These are phyloP conservation scores for Nicotiana obtusifolia DNA, from an alignment of 257 asterid genomes.

Conservation along the genomic window DNA sequence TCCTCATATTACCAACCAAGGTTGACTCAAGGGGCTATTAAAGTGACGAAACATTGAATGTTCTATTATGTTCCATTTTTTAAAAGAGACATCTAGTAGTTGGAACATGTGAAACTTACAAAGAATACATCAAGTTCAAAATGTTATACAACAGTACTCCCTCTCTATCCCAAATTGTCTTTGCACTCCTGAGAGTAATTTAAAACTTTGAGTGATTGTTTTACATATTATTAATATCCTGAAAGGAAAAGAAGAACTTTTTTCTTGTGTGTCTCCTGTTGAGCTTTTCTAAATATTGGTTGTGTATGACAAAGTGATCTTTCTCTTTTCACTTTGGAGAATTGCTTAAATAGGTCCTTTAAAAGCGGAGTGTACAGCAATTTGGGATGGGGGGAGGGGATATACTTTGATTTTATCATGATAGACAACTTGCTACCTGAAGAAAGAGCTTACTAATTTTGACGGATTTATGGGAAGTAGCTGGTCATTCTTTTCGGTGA, in stretches of 20 bases:
- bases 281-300: not conserved
- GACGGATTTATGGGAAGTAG: not conserved
- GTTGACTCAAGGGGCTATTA: not conserved
- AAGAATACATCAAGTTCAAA: not conserved
- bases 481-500: not conserved
- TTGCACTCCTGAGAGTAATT: not conserved
- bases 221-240: not conserved
- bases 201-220: not conserved
- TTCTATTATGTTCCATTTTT: not conserved
- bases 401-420: not conserved
- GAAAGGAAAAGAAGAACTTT: not conserved
- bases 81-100: not conserved
- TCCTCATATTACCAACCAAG: not conserved
- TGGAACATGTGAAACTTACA: not conserved
- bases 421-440: not conserved
- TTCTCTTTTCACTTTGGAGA: conserved; percentile 2
- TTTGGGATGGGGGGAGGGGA: not conserved
- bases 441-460: not conserved
- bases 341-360: not conserved
- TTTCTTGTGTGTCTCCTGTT: not conserved
- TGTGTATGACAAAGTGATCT: not conserved
- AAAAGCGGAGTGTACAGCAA: not conserved
- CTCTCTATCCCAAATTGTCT: not conserved
- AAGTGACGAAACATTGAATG: not conserved
- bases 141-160: not conserved